Evolutionary conservation across 1,139 yeast genomes (phyloP).

Genomic region (Magnusiomyces clavatus): DNA sequence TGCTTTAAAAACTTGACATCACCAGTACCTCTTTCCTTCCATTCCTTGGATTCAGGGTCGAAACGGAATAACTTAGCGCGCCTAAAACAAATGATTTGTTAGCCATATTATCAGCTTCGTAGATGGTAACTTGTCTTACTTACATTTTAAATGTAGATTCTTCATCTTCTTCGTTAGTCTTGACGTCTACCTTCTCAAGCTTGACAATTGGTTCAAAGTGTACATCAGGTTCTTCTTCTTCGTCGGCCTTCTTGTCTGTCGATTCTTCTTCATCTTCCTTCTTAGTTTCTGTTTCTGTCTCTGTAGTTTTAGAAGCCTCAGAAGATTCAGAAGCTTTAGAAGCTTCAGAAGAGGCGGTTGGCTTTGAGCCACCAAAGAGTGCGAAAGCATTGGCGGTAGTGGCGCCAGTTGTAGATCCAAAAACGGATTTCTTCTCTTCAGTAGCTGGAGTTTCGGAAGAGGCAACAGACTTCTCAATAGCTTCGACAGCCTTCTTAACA

Average conservation of each 20-base stretch:
- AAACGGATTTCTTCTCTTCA: constrained; percentile 17
- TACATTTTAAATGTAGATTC: constrained; percentile 65
- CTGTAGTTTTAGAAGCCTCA: constrained; percentile 33
- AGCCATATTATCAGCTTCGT: too few relatives aligned
- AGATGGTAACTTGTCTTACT: constrained; percentile 30
- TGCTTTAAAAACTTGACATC: constrained; percentile 94
- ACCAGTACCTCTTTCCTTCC: constrained; percentile 99
- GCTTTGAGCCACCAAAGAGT: constrained; percentile 83
- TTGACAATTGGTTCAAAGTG: constrained; percentile 95
- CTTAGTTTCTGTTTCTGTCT: constrained; percentile 29
- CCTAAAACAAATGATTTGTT: constrained; percentile 14
- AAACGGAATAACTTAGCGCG: constrained; percentile 93
- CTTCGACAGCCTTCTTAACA: constrained; percentile 16
- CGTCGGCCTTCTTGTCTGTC: constrained; percentile 46
- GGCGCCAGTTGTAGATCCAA: constrained; percentile 34
- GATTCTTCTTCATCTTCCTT: constrained; percentile 29
- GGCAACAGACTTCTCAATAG: constrained; percentile 16
- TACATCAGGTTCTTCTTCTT: constrained; percentile 85
- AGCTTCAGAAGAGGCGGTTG: constrained; percentile 19
- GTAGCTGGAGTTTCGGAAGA: constrained; percentile 15
- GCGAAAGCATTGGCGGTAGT: constrained; percentile 78
- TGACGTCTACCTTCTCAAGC: constrained; percentile 91
- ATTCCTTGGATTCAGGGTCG: constrained; percentile 68
- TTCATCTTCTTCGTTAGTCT: constrained; percentile 95
- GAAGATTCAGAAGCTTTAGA: constrained; percentile 43